Evolutionary conservation across 495 filamentous ascomycete genomes (phyloP).

Genomic region (Podospora comata): DNA sequence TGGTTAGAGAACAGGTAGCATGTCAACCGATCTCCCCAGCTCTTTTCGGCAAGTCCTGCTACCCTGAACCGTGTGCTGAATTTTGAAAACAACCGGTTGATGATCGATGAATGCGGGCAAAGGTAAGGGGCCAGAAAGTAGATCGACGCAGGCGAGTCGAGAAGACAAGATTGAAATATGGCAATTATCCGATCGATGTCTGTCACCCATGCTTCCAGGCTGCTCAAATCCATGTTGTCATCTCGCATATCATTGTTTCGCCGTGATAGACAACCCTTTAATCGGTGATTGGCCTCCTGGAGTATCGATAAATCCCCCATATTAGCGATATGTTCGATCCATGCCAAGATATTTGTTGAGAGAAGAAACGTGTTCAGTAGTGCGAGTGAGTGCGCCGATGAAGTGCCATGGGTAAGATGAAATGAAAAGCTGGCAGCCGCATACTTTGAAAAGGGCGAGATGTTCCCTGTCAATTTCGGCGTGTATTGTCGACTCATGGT

Average conservation of each 20-base stretch:
- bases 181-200: conserved; percentile 10
- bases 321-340: background rate
- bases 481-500: background rate
- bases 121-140: conserved; percentile 16
- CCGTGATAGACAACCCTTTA: conserved; percentile 1
- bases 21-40: conserved; percentile 17
- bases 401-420: background rate
- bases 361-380: conserved; percentile 2
- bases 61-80: conserved; percentile 10
- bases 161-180: conserved; percentile 8
- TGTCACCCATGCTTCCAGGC: conserved; percentile 2
- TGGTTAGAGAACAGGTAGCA: conserved; percentile 11
- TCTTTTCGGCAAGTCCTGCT: conserved; percentile 11
- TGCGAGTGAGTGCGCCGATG: background rate
- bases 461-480: background rate
- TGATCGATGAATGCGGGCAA: conserved; percentile 16
- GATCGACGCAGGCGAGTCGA: conserved; percentile 17
- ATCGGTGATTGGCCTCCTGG: conserved; percentile 3
- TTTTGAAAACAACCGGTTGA: conserved; percentile 13
- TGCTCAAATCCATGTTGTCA: background rate
- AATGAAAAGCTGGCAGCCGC: background rate
- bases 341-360: background rate
- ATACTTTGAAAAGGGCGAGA: background rate
- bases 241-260: background rate
- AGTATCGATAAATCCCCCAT: conserved; percentile 5